These are phyloP conservation scores for Periconia macrospinosa DNA, from an alignment of 2,329 filamentous ascomycete species.

Conservation along the genomic window DNA sequence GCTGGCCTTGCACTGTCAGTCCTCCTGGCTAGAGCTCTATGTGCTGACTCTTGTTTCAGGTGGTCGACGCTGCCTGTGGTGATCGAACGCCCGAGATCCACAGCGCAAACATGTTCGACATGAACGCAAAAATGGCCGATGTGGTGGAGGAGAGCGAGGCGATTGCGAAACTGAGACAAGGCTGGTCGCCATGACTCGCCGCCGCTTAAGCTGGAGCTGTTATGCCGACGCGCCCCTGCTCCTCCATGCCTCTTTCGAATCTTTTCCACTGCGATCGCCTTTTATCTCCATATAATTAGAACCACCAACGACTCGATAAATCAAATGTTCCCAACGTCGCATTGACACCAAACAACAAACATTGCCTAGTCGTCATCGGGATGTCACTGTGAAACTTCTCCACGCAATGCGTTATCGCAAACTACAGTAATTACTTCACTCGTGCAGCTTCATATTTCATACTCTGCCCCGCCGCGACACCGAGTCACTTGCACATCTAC, in stretches of 20 bases:
- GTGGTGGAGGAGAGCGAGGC: constrained; percentile 49
- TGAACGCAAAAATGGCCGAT: constrained; percentile 53
- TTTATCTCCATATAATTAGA: not conserved
- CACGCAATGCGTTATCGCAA: too few relatives aligned
- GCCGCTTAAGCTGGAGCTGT: too few relatives aligned
- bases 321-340: too few relatives aligned
- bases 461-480: too few relatives aligned
- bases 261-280: not conserved
- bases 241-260: not conserved
- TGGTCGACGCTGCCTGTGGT: constrained; percentile 51
- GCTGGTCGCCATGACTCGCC: constrained; percentile 31
- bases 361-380: too few relatives aligned
- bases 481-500: too few relatives aligned
- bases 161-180: constrained; percentile 40
- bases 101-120: constrained; percentile 49
- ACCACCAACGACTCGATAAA: too few relatives aligned
- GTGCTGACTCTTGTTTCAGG: constrained; percentile 23
- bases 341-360: too few relatives aligned
- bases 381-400: too few relatives aligned
- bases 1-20: not conserved
- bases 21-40: not conserved
- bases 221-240: too few relatives aligned
- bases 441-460: too few relatives aligned
- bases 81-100: constrained; percentile 50
- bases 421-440: too few relatives aligned